Conservation (phyloP, 176 grass and related monocot genomes). For the Oryza nivara region DNA sequence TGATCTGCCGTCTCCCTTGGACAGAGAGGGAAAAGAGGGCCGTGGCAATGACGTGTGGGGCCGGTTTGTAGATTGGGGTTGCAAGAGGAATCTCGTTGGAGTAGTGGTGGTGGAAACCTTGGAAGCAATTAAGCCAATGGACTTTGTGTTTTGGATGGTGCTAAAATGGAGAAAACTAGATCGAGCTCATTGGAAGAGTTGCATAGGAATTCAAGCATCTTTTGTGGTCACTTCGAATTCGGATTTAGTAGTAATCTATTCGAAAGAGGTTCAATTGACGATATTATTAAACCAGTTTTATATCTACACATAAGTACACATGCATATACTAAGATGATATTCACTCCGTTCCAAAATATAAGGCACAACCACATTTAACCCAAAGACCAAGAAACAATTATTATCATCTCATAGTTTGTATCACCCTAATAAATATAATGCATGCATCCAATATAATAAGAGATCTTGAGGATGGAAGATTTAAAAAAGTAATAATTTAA, state of each 20-base stretch:
- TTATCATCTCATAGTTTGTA: too few species aligned
- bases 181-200: background rate
- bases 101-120: background rate
- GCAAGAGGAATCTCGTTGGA: background rate
- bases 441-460: too few species aligned
- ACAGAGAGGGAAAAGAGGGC: background rate
- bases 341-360: too few species aligned
- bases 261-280: background rate
- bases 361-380: too few species aligned
- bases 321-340: background rate
- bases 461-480: too few species aligned
- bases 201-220: background rate
- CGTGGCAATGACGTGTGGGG: conserved; percentile 32
- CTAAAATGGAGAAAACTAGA: background rate
- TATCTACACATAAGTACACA: background rate
- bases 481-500: too few species aligned
- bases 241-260: background rate
- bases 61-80: background rate
- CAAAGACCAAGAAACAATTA: too few species aligned
- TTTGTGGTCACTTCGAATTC: background rate
- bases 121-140: conserved; percentile 25
- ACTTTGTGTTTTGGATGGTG: background rate
- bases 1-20: background rate
- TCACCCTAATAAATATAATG: too few species aligned
- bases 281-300: background rate